Evolutionary conservation across 345 rosid genomes (phyloP).

Genomic region (Geranium brycei): DNA sequence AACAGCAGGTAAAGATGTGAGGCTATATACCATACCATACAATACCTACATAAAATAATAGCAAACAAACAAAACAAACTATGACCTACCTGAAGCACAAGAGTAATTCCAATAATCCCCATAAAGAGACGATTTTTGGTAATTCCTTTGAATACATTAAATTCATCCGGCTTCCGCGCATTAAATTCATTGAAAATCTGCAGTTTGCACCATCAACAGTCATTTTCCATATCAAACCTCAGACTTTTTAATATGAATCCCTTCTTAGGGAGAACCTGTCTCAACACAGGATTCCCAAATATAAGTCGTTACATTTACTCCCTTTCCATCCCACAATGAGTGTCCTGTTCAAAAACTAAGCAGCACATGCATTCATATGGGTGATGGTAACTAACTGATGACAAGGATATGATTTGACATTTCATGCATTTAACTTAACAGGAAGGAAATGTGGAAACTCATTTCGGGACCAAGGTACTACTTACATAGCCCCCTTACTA

Average conservation of each 20-base stretch:
- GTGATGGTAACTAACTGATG: too few species aligned
- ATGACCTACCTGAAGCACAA: conserved; percentile 60
- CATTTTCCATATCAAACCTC: too few species aligned
- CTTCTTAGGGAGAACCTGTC: neutral
- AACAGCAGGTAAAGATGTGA: neutral
- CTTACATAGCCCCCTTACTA: neutral
- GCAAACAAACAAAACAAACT: neutral
- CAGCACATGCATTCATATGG: too few species aligned
- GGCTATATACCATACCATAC: neutral
- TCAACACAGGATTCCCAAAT: neutral
- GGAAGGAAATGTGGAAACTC: too few species aligned
- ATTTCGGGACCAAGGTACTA: neutral
- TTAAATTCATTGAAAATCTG: conserved; percentile 91
- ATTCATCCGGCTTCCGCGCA: conserved; percentile 88
- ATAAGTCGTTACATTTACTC: too few species aligned
- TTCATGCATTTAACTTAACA: too few species aligned
- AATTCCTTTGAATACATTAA: conserved; percentile 61
- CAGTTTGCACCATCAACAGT: conserved; percentile 3
- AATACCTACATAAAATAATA: neutral
- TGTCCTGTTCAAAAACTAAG: too few species aligned
- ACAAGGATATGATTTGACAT: too few species aligned
- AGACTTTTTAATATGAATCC: too few species aligned
- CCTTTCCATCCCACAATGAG: too few species aligned
- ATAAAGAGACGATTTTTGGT: conserved; percentile 62
- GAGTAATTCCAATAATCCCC: conserved; percentile 58